Evolutionary conservation across 805 yeast genomes (phyloP).

Genomic region (Kluyveromyces siamensis): DNA sequence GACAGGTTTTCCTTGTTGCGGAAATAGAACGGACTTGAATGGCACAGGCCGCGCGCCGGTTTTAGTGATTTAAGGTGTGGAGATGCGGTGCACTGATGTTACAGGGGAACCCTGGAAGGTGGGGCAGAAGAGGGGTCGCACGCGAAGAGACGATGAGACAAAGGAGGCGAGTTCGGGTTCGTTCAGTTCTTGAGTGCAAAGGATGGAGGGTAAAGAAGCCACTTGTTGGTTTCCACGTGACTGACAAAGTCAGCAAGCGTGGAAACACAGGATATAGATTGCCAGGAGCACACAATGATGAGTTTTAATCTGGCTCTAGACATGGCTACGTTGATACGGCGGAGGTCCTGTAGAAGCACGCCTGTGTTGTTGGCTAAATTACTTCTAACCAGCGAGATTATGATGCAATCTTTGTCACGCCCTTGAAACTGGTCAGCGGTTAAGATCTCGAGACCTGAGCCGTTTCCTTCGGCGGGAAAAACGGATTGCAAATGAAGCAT

Average conservation of each 20-base stretch:
- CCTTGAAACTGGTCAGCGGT: conserved; percentile 98
- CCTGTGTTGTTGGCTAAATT: conserved; percentile 62
- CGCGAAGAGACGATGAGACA: too few species aligned
- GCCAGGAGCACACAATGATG: conserved; percentile 70
- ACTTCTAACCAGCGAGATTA: conserved; percentile 83
- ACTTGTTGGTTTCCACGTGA: neutral
- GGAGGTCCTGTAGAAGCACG: conserved; percentile 74
- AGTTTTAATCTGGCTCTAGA: conserved; percentile 84
- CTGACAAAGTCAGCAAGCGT: conserved; percentile 35
- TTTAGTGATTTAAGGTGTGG: too few species aligned
- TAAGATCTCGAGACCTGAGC: conserved; percentile 55
- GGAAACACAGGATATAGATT: conserved; percentile 33
- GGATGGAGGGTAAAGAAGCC: neutral
- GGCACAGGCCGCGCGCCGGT: too few species aligned
- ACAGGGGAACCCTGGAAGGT: too few species aligned
- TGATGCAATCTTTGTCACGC: conserved; percentile 84
- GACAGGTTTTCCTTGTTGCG: too few species aligned
- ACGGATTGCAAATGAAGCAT: conserved; percentile 36
- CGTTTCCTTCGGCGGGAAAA: conserved; percentile 13
- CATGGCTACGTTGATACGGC: conserved; percentile 89
- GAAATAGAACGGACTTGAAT: too few species aligned
- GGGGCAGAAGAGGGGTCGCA: too few species aligned
- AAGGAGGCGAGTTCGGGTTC: neutral
- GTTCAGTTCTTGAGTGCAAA: neutral
- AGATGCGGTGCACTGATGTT: too few species aligned